Evolutionary conservation across 768 basidiomycete species (phyloP), one percentile per base, ranked within the genome.

Genomic region (Rubroboletus pulcherrimus): DNA sequence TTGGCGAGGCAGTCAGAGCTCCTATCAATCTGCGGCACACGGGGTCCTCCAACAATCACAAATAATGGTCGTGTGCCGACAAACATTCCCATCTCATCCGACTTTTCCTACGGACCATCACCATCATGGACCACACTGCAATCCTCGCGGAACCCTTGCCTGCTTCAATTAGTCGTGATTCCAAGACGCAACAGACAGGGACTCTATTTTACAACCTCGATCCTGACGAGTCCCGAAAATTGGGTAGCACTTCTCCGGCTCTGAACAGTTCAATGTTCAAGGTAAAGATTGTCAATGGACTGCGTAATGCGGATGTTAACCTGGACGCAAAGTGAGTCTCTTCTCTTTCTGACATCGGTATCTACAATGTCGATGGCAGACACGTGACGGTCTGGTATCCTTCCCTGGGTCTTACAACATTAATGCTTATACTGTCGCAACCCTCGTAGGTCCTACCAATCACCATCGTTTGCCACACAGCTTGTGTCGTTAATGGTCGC

Each of bases 321-420:
- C 70, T 93, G 51, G 80, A 89, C 60, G 80, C 89, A 44, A 87
- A 84, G 91, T 91, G 74, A 84, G 87, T 62, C 63, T 52, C 41
- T 53, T 67, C 64, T 64, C 58, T 55, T 63, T 72, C 68, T 4
- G 44, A 30, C 24, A 24, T 39, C 45, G 21, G n/a, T 46, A 24
- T 44, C 54, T 34, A 43, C 72, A 70, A 72, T 64, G 61, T 60
- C 60, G 61, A 57, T 41, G 19, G 55, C 62, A 69, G 71, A 66
- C 65, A 56, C 59, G 62, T 68, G 61, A 72, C 65, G 73, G 73
- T 75, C 72, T 69, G 73, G 64, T 61, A 57, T 64, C 56, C 61
- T 64, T 64, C 58, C 60, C 57, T 39, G 42, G 30, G 40, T 43
- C 24, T 56, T 49, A 47, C 60, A 45, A 40, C 30, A 29, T 58